Evolutionary conservation across 176 grass and related monocot genomes (phyloP), one percentile per base, ranked within the genome.

Genomic region (Calamus simplicifolius): DNA sequence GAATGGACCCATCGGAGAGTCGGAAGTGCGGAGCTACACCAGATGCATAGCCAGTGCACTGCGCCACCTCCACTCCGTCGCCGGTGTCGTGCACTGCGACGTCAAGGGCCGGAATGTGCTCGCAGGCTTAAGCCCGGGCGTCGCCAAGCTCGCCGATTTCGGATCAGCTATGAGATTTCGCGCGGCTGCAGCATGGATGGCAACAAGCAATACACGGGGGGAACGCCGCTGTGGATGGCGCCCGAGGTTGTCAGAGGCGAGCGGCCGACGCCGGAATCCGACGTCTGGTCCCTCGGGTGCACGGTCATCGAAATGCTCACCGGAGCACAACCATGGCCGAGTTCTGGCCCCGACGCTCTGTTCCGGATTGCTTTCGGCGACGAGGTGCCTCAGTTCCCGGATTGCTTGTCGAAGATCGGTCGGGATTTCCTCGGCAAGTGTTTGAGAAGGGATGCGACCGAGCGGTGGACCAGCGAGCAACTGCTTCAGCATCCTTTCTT

Each of bases 231-330:
- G 3, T 98, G 93, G 93, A 98, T 98, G 93, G 93, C 93, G 4
- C 88, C 88, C 0, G 84, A 98, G 75, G 93, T 89, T 48, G 84
- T 79, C 5, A 77, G 84, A 30, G 93, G 93, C 61, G 63, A 76
- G 63, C 43, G 51, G 30, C 64, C 81, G 18, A 80, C 62, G 54
- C 78, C 84, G 2, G 81, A 73, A 18, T 85, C 88, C 14, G 93
- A 98, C 70, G 69, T 98, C 0, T 98, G 94, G 94, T 83, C 94
- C 16, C 81, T 99, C 28, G 94, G 87, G 1, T 99, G 94, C 73
- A 93, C 94, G 15, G 76, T 89, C 50, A 70, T 98, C 27, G 94
- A 98, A 81, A 89, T 93, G 70, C 55, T 69, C 49, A 81, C 81
- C 0, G 93, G 93, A 4, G 58, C 15, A 17, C 84, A 80, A 8